phyloP scores from a whole-genome alignment of 768 basidiomycete species.

The Dacryopinax primogenitus region DNA sequence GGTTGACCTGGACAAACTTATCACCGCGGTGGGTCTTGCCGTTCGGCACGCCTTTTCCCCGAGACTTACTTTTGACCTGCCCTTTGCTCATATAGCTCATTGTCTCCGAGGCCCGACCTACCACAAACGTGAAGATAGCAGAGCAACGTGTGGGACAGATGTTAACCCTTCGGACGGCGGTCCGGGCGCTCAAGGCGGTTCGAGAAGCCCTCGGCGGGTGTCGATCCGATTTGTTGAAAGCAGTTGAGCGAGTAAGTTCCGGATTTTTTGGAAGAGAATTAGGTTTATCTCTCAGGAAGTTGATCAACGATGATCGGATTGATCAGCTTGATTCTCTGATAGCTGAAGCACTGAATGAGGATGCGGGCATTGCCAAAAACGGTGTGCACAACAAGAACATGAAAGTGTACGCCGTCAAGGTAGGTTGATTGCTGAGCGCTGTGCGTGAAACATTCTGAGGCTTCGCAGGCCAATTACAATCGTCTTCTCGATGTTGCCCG shows the following conservation, averaged over 20 bases:
- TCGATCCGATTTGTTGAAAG: constrained; percentile 45
- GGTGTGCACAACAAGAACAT: constrained; percentile 35
- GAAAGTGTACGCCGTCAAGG: constrained; percentile 80
- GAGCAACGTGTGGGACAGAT: constrained; percentile 62
- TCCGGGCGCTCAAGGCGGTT: constrained; percentile 53
- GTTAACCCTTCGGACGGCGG: constrained; percentile 60
- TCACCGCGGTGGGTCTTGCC: constrained; percentile 26
- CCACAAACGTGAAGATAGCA: constrained; percentile 44
- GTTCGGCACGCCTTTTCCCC: neutral
- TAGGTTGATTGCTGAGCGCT: no score
- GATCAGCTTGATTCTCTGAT: constrained; percentile 49
- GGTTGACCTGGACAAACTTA: constrained; percentile 79
- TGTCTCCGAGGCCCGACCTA: constrained; percentile 45
- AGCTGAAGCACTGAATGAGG: constrained; percentile 58
- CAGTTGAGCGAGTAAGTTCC: constrained; percentile 45
- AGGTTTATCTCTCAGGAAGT: no score
- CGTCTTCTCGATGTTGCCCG: constrained; percentile 85
- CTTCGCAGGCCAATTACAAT: constrained; percentile 54
- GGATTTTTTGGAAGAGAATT: no score
- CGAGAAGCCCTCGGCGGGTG: constrained; percentile 48
- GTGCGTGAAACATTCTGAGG: neutral
- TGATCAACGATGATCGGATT: constrained; percentile 63
- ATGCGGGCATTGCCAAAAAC: constrained; percentile 26
- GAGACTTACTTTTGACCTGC: neutral
- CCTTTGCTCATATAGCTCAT: constrained; percentile 39